phyloP scores from a whole-genome alignment of 164 flowering plant genomes.

The Magnolia changhungtana region DNA sequence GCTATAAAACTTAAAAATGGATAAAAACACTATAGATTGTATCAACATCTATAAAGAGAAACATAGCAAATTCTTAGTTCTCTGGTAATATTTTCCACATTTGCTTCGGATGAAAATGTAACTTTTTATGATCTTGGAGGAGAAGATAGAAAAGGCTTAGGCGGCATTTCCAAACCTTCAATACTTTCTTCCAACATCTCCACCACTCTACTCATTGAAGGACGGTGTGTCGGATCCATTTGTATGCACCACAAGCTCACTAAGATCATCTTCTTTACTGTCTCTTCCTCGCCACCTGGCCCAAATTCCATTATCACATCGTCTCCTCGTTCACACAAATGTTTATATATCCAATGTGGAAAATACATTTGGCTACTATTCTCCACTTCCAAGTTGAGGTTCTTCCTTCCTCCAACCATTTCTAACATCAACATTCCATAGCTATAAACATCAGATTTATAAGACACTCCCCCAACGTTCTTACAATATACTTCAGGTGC shows the following conservation, averaged over 20 bases:
- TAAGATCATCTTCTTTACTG: conserved; percentile 5
- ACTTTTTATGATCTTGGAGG: background rate
- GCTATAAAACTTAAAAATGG: too few species aligned
- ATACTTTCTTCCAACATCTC: conserved; percentile 12
- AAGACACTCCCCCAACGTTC: conserved; percentile 2
- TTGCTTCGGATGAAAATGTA: too few species aligned
- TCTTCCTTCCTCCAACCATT: conserved; percentile 11
- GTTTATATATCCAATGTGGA: conserved; percentile 1
- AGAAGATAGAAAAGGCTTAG: background rate
- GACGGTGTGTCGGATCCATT: background rate
- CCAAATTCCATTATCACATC: background rate
- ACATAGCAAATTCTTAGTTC: too few species aligned
- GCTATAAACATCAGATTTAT: conserved; percentile 15
- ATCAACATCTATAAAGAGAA: too few species aligned
- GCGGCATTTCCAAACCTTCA: background rate
- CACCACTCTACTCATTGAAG: conserved; percentile 12
- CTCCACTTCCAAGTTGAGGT: background rate
- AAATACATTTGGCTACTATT: background rate
- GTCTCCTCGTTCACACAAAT: background rate
- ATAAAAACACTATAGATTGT: too few species aligned
- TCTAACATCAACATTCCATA: conserved; percentile 10
- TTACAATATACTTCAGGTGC: conserved; percentile 7
- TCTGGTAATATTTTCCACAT: too few species aligned
- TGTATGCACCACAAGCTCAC: conserved; percentile 14
- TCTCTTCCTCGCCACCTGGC: background rate